Conservation (phyloP, 2,329 filamentous ascomycete genomes). For the Calonectria crousiana region DNA sequence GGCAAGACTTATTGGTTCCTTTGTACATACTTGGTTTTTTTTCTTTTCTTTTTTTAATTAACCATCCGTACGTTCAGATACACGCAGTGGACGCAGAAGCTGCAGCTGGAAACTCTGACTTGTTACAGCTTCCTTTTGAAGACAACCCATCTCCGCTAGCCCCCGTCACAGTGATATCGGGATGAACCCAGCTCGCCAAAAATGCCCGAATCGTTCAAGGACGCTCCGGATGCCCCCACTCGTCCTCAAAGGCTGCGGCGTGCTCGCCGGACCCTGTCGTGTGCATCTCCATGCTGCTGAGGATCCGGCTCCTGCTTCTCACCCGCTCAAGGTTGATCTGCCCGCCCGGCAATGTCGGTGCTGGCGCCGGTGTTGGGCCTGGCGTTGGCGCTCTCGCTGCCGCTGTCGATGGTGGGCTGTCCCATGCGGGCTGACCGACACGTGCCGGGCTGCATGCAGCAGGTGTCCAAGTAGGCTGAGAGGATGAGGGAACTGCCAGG, state of each 20-base stretch:
- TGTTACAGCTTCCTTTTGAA: background rate
- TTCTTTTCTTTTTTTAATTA: background rate
- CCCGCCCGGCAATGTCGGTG: background rate
- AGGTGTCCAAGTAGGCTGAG: background rate
- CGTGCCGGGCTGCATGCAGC: background rate
- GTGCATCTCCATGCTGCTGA: background rate
- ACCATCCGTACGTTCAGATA: background rate
- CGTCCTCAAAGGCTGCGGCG: background rate
- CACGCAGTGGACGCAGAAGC: background rate
- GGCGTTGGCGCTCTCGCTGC: background rate
- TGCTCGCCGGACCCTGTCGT: background rate
- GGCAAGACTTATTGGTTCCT: background rate
- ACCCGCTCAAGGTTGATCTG: background rate
- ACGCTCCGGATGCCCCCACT: constrained; percentile 16
- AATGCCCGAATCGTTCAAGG: constrained; percentile 1
- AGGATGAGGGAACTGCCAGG: background rate
- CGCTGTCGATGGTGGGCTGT: background rate
- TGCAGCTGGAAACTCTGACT: background rate
- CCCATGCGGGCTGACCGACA: background rate
- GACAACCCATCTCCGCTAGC: background rate
- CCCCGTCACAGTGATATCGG: background rate
- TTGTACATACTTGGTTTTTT: background rate
- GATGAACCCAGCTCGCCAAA: constrained; percentile 5
- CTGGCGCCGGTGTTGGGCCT: background rate
- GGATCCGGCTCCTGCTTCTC: background rate